phyloP scores from a whole-genome alignment of 257 asterid genomes.

The Solanum okadae region DNA sequence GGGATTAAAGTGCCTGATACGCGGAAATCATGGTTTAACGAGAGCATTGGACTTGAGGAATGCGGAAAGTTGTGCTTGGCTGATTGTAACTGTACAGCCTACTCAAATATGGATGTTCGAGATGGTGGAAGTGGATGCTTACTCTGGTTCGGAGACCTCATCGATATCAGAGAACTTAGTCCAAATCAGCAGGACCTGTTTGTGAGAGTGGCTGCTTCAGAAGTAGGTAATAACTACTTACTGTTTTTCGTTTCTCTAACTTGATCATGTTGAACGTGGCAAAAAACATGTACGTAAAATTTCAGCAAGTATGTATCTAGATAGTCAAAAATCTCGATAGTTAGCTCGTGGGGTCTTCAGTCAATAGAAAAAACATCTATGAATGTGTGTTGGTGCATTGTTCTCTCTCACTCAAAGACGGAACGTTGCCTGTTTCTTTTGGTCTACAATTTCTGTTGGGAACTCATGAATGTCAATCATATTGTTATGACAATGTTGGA shows the following conservation, averaged over 20 bases:
- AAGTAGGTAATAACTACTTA: constrained; percentile 11
- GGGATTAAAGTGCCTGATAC: constrained; percentile 17
- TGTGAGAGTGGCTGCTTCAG: constrained; percentile 11
- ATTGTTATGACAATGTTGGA: background rate
- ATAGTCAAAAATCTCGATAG: background rate
- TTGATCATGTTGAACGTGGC: background rate
- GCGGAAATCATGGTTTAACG: background rate
- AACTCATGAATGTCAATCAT: background rate
- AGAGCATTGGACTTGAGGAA: background rate
- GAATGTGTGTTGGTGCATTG: background rate
- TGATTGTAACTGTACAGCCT: constrained; percentile 16
- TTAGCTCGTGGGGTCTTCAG: background rate
- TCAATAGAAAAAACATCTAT: background rate
- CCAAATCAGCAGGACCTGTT: constrained; percentile 1
- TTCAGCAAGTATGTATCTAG: background rate
- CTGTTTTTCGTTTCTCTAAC: background rate
- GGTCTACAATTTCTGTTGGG: background rate
- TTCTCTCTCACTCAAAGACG: background rate
- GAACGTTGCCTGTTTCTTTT: background rate
- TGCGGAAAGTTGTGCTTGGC: constrained; percentile 9
- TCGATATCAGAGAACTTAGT: constrained; percentile 2
- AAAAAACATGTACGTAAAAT: background rate
- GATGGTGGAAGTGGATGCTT: constrained; percentile 8
- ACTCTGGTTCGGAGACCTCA: constrained; percentile 10
- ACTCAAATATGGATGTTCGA: background rate